Base-by-base conservation (phyloP, 108 stramenopile genomes). In the Cyclotella cryptica region DNA sequence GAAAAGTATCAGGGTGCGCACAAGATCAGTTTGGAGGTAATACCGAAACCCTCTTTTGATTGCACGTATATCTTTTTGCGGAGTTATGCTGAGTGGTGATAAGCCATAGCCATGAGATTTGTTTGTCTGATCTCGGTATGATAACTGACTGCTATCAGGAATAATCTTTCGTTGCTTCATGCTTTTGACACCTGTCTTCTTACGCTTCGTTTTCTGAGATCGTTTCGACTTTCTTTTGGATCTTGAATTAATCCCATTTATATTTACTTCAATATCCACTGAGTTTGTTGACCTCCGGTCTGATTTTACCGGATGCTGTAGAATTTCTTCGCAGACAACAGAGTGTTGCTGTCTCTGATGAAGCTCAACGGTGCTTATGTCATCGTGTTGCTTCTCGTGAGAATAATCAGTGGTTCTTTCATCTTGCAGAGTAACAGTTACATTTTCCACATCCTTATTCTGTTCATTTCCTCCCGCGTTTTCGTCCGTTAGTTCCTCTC, bases 11-110 rank as follows among this genome's bases (percentile, higher is more conserved):
- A 53, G 10, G n/a, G 81, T 70, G 18, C 81, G 44, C 14, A 57
- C 66, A 18, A 82, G 81, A 72, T 82, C 81, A 30, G 81, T 66
- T 57, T 58, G 47, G 10, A 68, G 3, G 49, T 68, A 68, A 18
- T 21, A 53, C 30, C n/a, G 51, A 51, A 68, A 30, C 17, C 35
- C 49, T 24, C 24, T 52, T n/a, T 30, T 52, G 3, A n/a, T 1
- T 30, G 49, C 8, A 28, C 35, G 10, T 15, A 17, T 53, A 10
- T 47, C 46, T 14, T 53, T 52, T 28, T 68, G 42, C 22, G 30
- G 6, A 5, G 49, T 39, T n/a, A 52, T 68, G 18, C 54, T 29
- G 8, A 43, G 18, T 1, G 67, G 30, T 52, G 49, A 68, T 14
- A 35, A 3, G 1, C 19, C 65, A 66, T 66, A 22, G 5, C 10